phyloP scores from a whole-genome alignment of 768 basidiomycete species.

The Asterophora parasitica region DNA sequence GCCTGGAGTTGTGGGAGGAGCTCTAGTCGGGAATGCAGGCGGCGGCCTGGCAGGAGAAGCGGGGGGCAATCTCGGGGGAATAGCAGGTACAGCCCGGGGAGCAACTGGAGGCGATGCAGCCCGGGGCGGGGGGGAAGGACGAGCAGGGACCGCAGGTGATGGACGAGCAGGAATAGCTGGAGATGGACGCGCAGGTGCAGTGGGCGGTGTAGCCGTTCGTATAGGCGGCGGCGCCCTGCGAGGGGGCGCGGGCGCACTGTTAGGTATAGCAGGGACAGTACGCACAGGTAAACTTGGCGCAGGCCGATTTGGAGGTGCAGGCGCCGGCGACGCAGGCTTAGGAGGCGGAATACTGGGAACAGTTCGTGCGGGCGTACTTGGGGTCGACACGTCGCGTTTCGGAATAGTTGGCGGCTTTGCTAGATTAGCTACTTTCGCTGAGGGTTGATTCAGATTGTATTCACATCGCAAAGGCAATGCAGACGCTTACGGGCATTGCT shows the following conservation, averaged over 20 bases:
- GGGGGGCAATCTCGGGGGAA: slow-evolving; percentile 24
- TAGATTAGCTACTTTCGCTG: slow-evolving; percentile 58
- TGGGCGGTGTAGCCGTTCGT: slow-evolving; percentile 28
- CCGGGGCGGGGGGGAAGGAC: slow-evolving; percentile 30
- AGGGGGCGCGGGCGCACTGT: slow-evolving; percentile 35
- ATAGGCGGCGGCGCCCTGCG: slow-evolving; percentile 36
- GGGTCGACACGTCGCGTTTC: slow-evolving; percentile 31
- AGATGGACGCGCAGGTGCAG: slow-evolving; percentile 15
- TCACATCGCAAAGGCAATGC: slow-evolving; percentile 1
- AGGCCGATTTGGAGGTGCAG: slow-evolving; percentile 27
- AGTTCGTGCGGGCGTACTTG: slow-evolving; percentile 1
- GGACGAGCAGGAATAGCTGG: slow-evolving; percentile 8
- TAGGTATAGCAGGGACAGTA: slow-evolving; percentile 26
- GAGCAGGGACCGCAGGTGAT: slow-evolving; percentile 7
- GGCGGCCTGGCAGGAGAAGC: slow-evolving; percentile 17
- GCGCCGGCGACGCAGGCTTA: slow-evolving; percentile 28
- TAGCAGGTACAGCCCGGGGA: slow-evolving; percentile 24
- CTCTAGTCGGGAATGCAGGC: slow-evolving; percentile 16
- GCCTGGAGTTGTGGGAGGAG: slow-evolving; percentile 31
- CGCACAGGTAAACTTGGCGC: slow-evolving; percentile 37
- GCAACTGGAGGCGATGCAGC: slow-evolving; percentile 21
- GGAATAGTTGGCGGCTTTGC: slow-evolving; percentile 68
- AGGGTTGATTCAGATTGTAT: slow-evolving; percentile 1
- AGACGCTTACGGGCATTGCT: slow-evolving; percentile 45
- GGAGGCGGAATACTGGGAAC: slow-evolving; percentile 5